Conservation (phyloP, 345 rosid species). For the Hypericum perforatum region DNA sequence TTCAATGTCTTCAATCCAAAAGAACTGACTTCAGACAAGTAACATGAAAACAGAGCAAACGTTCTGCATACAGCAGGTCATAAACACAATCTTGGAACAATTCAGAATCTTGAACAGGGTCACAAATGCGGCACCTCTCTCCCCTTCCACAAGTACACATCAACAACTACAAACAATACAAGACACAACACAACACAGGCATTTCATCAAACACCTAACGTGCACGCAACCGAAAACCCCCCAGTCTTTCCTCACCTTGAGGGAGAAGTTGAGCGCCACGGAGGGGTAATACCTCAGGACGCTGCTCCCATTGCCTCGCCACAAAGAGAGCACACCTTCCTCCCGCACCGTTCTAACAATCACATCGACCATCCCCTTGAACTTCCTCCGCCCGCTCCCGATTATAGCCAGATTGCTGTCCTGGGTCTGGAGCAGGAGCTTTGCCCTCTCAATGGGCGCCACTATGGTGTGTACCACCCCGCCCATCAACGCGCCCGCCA, state of each 20-base stretch:
- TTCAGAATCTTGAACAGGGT: no score
- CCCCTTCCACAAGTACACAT: no score
- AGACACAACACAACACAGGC: constrained; percentile 8
- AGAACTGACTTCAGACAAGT: no score
- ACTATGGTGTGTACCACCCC: constrained; percentile 93
- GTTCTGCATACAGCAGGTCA: no score
- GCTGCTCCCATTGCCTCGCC: constrained; percentile 98
- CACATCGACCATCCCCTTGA: constrained; percentile 87
- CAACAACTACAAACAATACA: no score
- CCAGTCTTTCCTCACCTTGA: constrained; percentile 34
- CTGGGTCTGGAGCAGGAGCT: constrained; percentile 82
- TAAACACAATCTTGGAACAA: no score
- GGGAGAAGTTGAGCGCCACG: constrained; percentile 93
- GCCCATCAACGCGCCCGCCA: constrained; percentile 94
- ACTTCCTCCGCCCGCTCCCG: constrained; percentile 51
- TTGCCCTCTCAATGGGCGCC: constrained; percentile 91
- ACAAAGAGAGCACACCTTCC: constrained; percentile 75
- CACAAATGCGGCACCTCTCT: no score
- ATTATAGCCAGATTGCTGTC: constrained; percentile 86
- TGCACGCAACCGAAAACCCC: constrained; percentile 8
- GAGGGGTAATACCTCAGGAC: constrained; percentile 93
- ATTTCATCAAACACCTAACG: constrained; percentile 24
- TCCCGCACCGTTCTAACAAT: constrained; percentile 70
- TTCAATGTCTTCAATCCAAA: no score
- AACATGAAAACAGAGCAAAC: no score